Evolutionary conservation across 352 stramenopile species (phyloP), one percentile per base, ranked within the genome.

Genomic region (Detonula confervacea): DNA sequence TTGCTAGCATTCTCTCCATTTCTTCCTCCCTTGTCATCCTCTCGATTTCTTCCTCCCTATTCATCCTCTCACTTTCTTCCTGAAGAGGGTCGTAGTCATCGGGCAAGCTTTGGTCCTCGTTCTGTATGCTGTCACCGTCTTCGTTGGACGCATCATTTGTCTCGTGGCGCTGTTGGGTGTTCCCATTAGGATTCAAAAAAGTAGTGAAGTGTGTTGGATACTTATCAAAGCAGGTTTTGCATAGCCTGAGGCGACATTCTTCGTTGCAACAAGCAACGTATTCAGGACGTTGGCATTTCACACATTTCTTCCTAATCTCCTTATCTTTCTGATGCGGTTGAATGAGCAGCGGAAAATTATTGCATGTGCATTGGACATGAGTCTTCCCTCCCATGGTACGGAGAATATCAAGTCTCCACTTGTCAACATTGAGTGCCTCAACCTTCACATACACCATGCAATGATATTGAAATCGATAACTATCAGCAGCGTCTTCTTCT

Each of bases 351-450:
- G 66, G 66, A 18, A 75, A 75, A 37, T 59, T 1, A 46, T 16
- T 29, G 66, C 66, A 75, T 20, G 37, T 20, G 54, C 66, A 75
- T 42, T 46, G 37, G 1, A 75, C 66, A 49, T 42, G 9, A 9
- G 18, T 51, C 24, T 74, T 46, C 22, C 66, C 52, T 20, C 55
- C 54, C 54, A 62, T 22, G 27, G 25, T 62, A 18, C 46, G 7
- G 29, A 74, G 56, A 0, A 74, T n/a, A 6, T 62, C 5, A 1
- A 75, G 6, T 25, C 54, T 57, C 49, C 51, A 65, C 14, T 51
- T 4, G 42, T 74, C 65, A n/a, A 67, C 66, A 64, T 35, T 6
- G 7, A 20, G 2, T 20, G 8, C 27, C 14, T 24, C 18, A 9
- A 2, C 11, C 30, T 44, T 27, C 1, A 73, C 63, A 59, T 62